phyloP scores from a whole-genome alignment of 2,329 filamentous ascomycete genomes.

The Colletotrichum sp. region DNA sequence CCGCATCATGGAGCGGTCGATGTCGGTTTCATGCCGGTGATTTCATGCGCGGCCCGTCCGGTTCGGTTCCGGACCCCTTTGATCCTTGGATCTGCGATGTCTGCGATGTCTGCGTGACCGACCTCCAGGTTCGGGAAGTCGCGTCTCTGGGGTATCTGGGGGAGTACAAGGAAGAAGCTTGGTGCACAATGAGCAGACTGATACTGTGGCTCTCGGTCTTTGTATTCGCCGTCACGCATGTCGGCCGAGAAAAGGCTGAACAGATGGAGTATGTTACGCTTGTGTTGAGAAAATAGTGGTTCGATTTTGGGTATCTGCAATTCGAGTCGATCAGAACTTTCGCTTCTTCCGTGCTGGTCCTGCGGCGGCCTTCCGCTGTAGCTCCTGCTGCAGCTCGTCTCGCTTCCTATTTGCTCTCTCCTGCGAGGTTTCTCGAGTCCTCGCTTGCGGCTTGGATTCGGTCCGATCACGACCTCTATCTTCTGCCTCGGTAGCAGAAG shows the following conservation, averaged over 20 bases:
- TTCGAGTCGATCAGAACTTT: constrained; percentile 46
- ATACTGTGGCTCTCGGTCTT: neutral
- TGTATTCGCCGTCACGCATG: neutral
- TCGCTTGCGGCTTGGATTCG: constrained; percentile 29
- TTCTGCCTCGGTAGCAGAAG: neutral
- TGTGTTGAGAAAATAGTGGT: neutral
- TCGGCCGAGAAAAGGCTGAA: neutral
- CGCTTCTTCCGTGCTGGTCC: constrained; percentile 62
- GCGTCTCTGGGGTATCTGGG: neutral
- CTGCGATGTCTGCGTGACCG: neutral
- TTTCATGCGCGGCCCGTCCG: neutral
- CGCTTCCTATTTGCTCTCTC: constrained; percentile 55
- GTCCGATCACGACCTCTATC: constrained; percentile 17
- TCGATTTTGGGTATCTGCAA: neutral
- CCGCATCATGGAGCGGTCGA: neutral
- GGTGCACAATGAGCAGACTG: neutral
- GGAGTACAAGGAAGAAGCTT: neutral
- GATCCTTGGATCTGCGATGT: neutral
- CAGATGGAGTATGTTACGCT: neutral
- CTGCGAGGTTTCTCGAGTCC: constrained; percentile 45
- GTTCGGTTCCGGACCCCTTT: neutral
- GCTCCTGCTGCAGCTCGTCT: constrained; percentile 54
- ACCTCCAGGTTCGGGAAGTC: neutral
- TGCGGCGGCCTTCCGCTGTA: constrained; percentile 53
- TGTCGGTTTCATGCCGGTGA: neutral